Evolutionary conservation across 2,329 filamentous ascomycete genomes (phyloP).

Genomic region (Claviceps maximensis): DNA sequence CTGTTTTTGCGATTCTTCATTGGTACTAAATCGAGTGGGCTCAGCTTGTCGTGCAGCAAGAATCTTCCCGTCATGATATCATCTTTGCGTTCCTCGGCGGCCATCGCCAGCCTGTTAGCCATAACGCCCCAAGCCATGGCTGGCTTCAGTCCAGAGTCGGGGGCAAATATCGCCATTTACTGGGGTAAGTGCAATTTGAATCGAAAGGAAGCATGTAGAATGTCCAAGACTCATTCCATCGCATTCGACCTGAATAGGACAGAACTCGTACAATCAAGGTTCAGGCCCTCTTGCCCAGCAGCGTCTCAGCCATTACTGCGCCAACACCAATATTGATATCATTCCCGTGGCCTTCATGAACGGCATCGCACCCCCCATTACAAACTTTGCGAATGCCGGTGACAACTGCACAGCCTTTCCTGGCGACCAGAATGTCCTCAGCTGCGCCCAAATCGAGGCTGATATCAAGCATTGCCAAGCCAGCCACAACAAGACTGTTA

Average conservation of each 20-base stretch:
- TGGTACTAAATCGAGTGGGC: background rate
- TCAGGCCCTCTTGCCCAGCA: conserved; percentile 6
- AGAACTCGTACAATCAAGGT: conserved; percentile 43
- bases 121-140: conserved; percentile 20
- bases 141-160: conserved; percentile 31
- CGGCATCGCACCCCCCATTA: conserved; percentile 37
- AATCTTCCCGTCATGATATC: background rate
- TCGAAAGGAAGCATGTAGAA: background rate
- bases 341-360: conserved; percentile 53
- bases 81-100: background rate
- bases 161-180: conserved; percentile 48
- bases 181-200: conserved; percentile 36
- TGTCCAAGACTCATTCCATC: background rate
- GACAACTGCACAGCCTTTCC: conserved; percentile 45
- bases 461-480: conserved; percentile 49
- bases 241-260: conserved; percentile 20
- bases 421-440: conserved; percentile 22
- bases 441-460: conserved; percentile 49
- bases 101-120: conserved; percentile 12
- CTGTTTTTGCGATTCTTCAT: background rate
- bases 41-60: background rate
- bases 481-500: conserved; percentile 51
- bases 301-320: conserved; percentile 7
- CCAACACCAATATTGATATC: conserved; percentile 19
- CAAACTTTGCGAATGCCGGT: conserved; percentile 55